These are phyloP conservation scores for Globisporangium perplexum DNA, from an alignment of 352 stramenopile genomes.

Conservation along the genomic window DNA sequence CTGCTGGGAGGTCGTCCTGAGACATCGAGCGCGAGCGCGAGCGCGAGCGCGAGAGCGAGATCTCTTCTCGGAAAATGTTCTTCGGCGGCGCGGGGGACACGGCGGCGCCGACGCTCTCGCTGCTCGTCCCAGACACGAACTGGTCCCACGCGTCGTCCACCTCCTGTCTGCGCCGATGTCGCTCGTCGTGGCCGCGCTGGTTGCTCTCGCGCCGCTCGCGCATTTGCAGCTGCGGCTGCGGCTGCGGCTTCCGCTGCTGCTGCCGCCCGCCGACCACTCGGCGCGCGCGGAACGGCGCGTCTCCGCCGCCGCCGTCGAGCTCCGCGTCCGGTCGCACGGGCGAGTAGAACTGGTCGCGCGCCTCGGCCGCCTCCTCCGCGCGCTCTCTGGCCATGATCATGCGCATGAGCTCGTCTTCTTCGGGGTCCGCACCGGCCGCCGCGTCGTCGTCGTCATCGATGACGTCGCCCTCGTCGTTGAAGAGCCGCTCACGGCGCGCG, in stretches of 20 bases:
- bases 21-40: too few relatives aligned
- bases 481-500: background rate
- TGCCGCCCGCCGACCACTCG: background rate
- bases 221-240: slow-evolving; percentile 2
- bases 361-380: slow-evolving; percentile 7
- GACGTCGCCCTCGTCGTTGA: background rate
- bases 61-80: slow-evolving; percentile 22
- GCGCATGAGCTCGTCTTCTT: slow-evolving; percentile 38
- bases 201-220: slow-evolving; percentile 6
- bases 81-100: too few relatives aligned
- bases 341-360: slow-evolving; percentile 24
- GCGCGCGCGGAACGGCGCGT: slow-evolving; percentile 9
- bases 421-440: slow-evolving; percentile 4
- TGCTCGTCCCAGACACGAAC: slow-evolving; percentile 28
- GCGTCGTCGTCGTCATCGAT: background rate
- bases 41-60: slow-evolving; percentile 14
- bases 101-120: slow-evolving; percentile 5
- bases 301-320: background rate
- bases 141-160: slow-evolving; percentile 32
- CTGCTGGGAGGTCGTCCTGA: background rate
- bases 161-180: slow-evolving; percentile 7
- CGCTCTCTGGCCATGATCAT: slow-evolving; percentile 31
- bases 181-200: slow-evolving; percentile 11
- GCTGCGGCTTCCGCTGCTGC: background rate
- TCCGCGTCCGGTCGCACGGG: slow-evolving; percentile 18